Conservation (phyloP, 805 yeast species). For the Teunomyces lycoperdinae region DNA sequence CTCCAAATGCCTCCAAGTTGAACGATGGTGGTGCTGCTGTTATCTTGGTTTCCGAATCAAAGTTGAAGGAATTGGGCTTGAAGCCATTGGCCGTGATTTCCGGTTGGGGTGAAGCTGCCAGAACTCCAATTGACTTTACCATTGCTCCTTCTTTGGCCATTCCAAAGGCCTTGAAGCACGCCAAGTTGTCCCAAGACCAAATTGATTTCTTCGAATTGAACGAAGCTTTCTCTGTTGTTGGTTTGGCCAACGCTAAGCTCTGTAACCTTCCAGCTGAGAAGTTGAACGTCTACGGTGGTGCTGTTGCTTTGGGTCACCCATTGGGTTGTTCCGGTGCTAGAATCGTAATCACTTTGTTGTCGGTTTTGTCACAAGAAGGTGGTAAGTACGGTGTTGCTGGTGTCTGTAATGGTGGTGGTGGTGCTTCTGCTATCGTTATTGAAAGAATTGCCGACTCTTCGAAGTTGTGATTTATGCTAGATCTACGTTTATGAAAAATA, state of each 20-base stretch:
- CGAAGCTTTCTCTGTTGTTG: slow-evolving; percentile 97
- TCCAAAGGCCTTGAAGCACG: slow-evolving; percentile 93
- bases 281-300: slow-evolving; percentile 91
- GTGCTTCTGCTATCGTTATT: slow-evolving; percentile 89
- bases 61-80: slow-evolving; percentile 80
- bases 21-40: slow-evolving; percentile 99
- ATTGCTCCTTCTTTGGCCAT: slow-evolving; percentile 93
- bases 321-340: slow-evolving; percentile 96
- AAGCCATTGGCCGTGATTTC: slow-evolving; percentile 85
- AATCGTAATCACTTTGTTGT: slow-evolving; percentile 79
- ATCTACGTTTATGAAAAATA: background rate
- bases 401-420: slow-evolving; percentile 99
- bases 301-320: slow-evolving; percentile 94
- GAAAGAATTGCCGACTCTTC: slow-evolving; percentile 52
- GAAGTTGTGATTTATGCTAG: slow-evolving; percentile 26
- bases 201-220: slow-evolving; percentile 93
- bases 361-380: slow-evolving; percentile 78
- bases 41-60: slow-evolving; percentile 77
- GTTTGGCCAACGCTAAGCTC: slow-evolving; percentile 80
- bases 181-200: slow-evolving; percentile 59
- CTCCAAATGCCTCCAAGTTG: slow-evolving; percentile 93
- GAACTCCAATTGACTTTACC: slow-evolving; percentile 91
- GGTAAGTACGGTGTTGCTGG: slow-evolving; percentile 89
- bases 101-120: slow-evolving; percentile 99
- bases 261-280: slow-evolving; percentile 60